Base-by-base conservation (phyloP, 2,329 filamentous ascomycete species). In the Xylaria sp. region DNA sequence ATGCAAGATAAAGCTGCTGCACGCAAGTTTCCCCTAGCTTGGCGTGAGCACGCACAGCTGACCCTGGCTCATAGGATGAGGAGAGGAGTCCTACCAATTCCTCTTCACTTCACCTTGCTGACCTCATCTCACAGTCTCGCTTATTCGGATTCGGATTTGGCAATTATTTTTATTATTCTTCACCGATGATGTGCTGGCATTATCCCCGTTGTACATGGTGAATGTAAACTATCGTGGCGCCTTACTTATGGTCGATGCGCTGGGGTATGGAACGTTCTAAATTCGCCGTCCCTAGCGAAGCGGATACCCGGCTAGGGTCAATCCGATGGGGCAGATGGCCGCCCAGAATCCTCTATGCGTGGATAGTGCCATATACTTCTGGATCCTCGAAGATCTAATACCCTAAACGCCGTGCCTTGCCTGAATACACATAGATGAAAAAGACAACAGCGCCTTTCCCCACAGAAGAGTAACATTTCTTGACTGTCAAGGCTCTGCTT, bases 1-100 rank as follows among this genome's bases (percentile, higher is more conserved):
- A 63, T 66, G 59, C 54, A 69, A 69, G 63, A 66, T 66, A 69
- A 69, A 68, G 66, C 46, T 63, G 58, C 58, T 68, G 66, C 58
- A 66, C 53, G 62, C 58, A 60, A 51, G 66, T 59, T 40, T 59
- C 44, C 54, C 44, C 36, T 20, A 60, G 38, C 63, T 69, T 63
- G 67, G 67, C 63, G 49, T 63, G 59, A 60, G 49, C 63, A 59
- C 59, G n/a, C 46, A 54, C 10, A 49, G 33, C 26, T 31, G 36
- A 63, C 40, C 59, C 63, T 62, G 13, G 66, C 40, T 38, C 49
- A 13, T 38, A 46, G 26, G 54, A 42, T 58, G 51, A 68, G n/a
- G 17, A 51, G 17, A 49, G 26, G 38, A 33, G 42, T n/a, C 42
- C 42, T 44, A 13, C 23, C 26, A 17, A 23, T 56, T 51, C 48